phyloP scores from a whole-genome alignment of 139 green algal species.

The Haematococcus sp. region DNA sequence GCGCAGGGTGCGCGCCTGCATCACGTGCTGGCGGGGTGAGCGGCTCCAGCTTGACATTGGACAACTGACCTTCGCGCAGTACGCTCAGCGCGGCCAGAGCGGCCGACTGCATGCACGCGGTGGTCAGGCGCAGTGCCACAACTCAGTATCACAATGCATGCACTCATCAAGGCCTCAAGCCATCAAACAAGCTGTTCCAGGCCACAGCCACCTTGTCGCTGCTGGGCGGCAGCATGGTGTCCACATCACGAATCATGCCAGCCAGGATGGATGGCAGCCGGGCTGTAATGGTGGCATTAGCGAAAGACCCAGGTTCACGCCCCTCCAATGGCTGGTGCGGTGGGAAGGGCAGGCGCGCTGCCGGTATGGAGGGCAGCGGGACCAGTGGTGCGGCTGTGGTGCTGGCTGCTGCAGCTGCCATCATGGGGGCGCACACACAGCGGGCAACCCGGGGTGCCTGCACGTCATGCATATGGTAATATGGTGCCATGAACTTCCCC shows the following conservation, averaged over 20 bases:
- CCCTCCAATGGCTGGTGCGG: conserved; percentile 2
- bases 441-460: too few relatives aligned
- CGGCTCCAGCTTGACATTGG: neutral
- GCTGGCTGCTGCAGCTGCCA: too few relatives aligned
- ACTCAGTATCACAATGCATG: too few relatives aligned
- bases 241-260: conserved; percentile 2
- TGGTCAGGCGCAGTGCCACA: too few relatives aligned
- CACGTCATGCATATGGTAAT: too few relatives aligned
- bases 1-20: neutral
- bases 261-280: neutral
- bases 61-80: neutral
- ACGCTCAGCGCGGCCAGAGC: neutral
- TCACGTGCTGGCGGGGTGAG: neutral
- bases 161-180: too few relatives aligned
- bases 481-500: too few relatives aligned
- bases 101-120: too few relatives aligned
- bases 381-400: too few relatives aligned
- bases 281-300: conserved; percentile 7
- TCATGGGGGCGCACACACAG: too few relatives aligned
- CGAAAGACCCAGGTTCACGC: neutral
- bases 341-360: conserved; percentile 6
- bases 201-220: neutral
- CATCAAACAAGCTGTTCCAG: too few relatives aligned
- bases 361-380: too few relatives aligned
- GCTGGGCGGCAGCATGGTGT: neutral